These are phyloP conservation scores for Echinochloa phyllopogon DNA, from an alignment of 176 grass and related monocot genomes.

Conservation along the genomic window DNA sequence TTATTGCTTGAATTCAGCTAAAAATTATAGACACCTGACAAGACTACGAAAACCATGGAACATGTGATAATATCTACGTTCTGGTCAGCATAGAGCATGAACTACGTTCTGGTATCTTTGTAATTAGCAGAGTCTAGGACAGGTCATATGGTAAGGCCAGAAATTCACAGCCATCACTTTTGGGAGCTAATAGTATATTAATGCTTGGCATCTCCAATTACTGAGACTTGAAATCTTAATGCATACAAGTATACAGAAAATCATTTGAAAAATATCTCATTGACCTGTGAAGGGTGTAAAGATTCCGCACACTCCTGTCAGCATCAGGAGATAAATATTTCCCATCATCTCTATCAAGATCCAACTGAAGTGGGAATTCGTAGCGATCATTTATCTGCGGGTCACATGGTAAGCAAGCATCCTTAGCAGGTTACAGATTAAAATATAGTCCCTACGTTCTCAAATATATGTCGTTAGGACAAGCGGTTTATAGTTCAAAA, in stretches of 20 bases:
- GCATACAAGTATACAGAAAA: constrained; percentile 8
- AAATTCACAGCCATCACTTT: constrained; percentile 17
- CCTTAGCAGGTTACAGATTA: constrained; percentile 17
- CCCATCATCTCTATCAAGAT: constrained; percentile 91
- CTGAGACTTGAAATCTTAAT: constrained; percentile 24
- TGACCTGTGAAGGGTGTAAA: constrained; percentile 98
- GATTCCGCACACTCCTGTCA: constrained; percentile 89
- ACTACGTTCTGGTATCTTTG: neutral
- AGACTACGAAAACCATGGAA: neutral
- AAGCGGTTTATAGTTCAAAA: too few species aligned
- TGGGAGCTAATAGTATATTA: constrained; percentile 14
- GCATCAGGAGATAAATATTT: constrained; percentile 97
- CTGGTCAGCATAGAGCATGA: neutral
- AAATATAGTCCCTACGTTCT: neutral
- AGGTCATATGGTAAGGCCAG: constrained; percentile 1
- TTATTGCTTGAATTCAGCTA: constrained; percentile 25
- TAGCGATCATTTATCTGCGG: constrained; percentile 99
- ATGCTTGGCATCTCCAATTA: constrained; percentile 10
- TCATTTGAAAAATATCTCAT: neutral
- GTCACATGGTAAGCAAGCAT: constrained; percentile 48
- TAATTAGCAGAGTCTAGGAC: constrained; percentile 8
- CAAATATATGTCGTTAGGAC: too few species aligned
- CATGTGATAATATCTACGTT: neutral
- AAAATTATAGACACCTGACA: constrained; percentile 7
- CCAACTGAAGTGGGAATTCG: constrained; percentile 97